phyloP scores from a whole-genome alignment of 1,284 basidiomycete genomes.

The Malassezia japonica region DNA sequence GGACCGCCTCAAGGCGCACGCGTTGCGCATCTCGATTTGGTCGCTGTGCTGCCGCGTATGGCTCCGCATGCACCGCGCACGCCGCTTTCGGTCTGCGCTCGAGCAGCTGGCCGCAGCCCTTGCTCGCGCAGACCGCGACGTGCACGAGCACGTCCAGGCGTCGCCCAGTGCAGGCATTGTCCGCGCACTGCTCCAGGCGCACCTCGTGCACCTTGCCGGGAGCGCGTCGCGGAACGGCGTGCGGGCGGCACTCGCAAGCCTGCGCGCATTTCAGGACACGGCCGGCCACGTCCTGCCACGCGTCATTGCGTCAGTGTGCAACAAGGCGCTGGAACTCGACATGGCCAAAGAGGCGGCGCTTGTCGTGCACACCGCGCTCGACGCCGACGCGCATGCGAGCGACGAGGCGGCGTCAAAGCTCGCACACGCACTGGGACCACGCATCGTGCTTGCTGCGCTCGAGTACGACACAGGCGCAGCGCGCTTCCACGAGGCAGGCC shows the following conservation, averaged over 20 bases:
- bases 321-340: background rate
- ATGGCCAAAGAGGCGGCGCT: too few species aligned
- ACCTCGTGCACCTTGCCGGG: conserved; percentile 9
- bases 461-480: too few species aligned
- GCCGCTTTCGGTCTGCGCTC: conserved; percentile 4
- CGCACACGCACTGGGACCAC: too few species aligned
- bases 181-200: conserved; percentile 7
- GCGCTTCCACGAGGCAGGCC: too few species aligned
- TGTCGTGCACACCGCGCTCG: too few species aligned
- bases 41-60: conserved; percentile 15
- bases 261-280: background rate
- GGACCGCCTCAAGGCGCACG: background rate
- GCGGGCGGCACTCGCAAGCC: background rate
- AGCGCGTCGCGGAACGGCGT: conserved; percentile 1
- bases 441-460: too few species aligned
- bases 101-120: background rate
- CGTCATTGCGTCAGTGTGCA: background rate
- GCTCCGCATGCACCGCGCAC: conserved; percentile 12
- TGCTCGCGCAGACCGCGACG: background rate
- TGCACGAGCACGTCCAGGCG: background rate
- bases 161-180: conserved; percentile 5
- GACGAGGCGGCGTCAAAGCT: too few species aligned
- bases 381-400: too few species aligned
- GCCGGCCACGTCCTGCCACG: background rate
- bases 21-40: conserved; percentile 14